Conservation (phyloP, 106 monocot genomes). For the Dendrobium chrysotoxum region DNA sequence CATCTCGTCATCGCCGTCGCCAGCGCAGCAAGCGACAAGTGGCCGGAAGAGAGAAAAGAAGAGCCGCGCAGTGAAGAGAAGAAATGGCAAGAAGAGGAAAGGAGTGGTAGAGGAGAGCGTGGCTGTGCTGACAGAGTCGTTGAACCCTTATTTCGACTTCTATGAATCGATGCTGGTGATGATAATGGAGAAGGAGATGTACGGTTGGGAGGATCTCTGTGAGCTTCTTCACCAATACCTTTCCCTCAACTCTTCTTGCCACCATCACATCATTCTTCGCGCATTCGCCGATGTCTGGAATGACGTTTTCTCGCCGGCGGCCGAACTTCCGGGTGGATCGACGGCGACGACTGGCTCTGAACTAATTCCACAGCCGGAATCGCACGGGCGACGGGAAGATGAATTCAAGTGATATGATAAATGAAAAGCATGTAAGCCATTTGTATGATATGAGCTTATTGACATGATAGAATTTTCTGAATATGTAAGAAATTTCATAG, state of each 20-base stretch:
- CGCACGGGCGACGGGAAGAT: too few relatives aligned
- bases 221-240: slow-evolving; percentile 22
- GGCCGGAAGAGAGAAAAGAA: not conserved
- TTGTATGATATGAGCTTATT: too few relatives aligned
- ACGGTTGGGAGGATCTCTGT: slow-evolving; percentile 24
- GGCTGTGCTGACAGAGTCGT: slow-evolving; percentile 31
- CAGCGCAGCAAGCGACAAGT: not conserved
- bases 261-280: slow-evolving; percentile 38
- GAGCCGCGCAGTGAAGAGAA: not conserved
- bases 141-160: slow-evolving; percentile 37
- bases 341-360: not conserved
- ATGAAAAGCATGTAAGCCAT: too few relatives aligned
- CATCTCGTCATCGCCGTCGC: not conserved
- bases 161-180: slow-evolving; percentile 32
- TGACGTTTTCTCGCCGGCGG: slow-evolving; percentile 16
- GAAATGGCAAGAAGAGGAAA: not conserved
- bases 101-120: slow-evolving; percentile 8
- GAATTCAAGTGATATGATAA: too few relatives aligned
- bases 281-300: slow-evolving; percentile 53
- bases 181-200: slow-evolving; percentile 44
- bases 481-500: too few relatives aligned
- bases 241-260: slow-evolving; percentile 26
- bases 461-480: too few relatives aligned
- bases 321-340: too few relatives aligned
- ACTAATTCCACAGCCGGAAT: too few relatives aligned